Evolutionary conservation across 345 rosid genomes (phyloP).

Genomic region (Brassica cretica): DNA sequence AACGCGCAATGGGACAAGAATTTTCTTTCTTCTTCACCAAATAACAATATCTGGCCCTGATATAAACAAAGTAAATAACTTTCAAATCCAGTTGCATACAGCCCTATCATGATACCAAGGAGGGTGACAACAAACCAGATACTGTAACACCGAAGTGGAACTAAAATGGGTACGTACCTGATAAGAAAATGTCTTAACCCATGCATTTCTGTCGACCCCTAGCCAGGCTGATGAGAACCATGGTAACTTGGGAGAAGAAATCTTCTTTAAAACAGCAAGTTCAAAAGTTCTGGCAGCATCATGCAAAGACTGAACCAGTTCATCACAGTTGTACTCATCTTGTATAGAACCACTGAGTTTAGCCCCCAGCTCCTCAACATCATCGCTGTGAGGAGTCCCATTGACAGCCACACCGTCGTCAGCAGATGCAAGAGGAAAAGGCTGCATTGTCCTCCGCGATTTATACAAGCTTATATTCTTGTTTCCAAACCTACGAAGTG

Average conservation of each 20-base stretch:
- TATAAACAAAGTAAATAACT: constrained; percentile 7
- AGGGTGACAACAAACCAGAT: neutral
- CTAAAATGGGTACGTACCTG: constrained; percentile 56
- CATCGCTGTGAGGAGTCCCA: constrained; percentile 49
- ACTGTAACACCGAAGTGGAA: neutral
- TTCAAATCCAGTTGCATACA: neutral
- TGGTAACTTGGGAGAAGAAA: constrained; percentile 51
- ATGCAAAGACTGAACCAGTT: constrained; percentile 79
- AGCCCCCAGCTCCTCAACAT: constrained; percentile 72
- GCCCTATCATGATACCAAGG: neutral
- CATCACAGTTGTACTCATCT: constrained; percentile 65
- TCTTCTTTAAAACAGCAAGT: constrained; percentile 64
- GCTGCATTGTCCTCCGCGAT: constrained; percentile 43
- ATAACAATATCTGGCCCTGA: neutral
- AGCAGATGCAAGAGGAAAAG: constrained; percentile 55
- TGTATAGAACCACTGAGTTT: constrained; percentile 68
- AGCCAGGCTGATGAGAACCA: constrained; percentile 95
- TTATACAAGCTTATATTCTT: constrained; percentile 39
- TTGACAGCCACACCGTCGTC: constrained; percentile 81
- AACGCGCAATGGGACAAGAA: neutral
- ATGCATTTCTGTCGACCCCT: constrained; percentile 76
- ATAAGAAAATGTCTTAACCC: constrained; percentile 88
- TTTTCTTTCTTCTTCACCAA: neutral
- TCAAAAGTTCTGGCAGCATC: constrained; percentile 88
- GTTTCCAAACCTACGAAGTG: constrained; percentile 34